Conservation (phyloP, 768 basidiomycete genomes). For the Leccinum uliginosum region DNA sequence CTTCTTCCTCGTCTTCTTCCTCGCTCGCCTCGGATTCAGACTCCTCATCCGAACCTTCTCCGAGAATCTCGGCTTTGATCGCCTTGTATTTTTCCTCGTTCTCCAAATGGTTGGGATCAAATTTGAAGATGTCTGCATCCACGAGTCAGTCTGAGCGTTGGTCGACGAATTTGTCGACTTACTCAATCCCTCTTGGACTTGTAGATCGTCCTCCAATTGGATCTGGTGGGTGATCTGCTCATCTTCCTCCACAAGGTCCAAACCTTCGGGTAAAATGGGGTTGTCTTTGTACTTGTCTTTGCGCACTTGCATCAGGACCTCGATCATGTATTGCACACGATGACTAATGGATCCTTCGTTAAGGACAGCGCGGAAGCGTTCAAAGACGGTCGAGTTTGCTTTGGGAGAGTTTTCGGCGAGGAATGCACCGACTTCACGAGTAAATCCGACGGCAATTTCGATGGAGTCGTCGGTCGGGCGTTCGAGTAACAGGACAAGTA, state of each 20-base stretch:
- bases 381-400: constrained; percentile 91
- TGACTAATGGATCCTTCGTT: constrained; percentile 96
- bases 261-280: constrained; percentile 86
- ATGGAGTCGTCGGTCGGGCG: constrained; percentile 96
- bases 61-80: constrained; percentile 92
- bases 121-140: constrained; percentile 84
- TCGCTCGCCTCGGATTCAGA: constrained; percentile 62
- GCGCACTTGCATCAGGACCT: constrained; percentile 97
- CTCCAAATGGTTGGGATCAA: constrained; percentile 79
- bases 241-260: constrained; percentile 96
- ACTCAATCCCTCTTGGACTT: constrained; percentile 94
- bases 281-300: constrained; percentile 99
- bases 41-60: constrained; percentile 77
- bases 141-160: constrained; percentile 8
- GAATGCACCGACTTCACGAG: constrained; percentile 95
- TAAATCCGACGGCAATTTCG: constrained; percentile 97
- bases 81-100: constrained; percentile 92
- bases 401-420: constrained; percentile 91
- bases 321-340: constrained; percentile 98
- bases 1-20: constrained; percentile 63
- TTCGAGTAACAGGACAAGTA: constrained; percentile 92
- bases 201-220: constrained; percentile 86
- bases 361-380: constrained; percentile 93
- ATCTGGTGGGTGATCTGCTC: constrained; percentile 97
- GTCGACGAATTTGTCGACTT: constrained; percentile 31